Evolutionary conservation across 106 monocot genomes (phyloP).

Genomic region (Acanthochlamys bracteata): DNA sequence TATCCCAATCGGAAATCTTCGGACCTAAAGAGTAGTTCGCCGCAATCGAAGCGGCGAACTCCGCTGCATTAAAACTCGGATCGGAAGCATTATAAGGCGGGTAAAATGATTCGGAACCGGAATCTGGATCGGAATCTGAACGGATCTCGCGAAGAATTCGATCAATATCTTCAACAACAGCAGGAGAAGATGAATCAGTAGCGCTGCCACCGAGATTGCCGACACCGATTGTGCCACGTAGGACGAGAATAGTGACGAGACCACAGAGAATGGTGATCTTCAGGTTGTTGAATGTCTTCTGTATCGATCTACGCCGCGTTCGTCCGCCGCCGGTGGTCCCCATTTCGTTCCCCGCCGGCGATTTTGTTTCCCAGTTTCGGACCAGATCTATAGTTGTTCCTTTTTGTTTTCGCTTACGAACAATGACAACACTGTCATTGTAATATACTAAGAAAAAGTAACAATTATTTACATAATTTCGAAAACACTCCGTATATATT

Average conservation of each 20-base stretch:
- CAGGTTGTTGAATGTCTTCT: conserved; percentile 71
- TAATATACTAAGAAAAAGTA: too few relatives aligned
- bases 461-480: too few relatives aligned
- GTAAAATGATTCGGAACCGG: conserved; percentile 9
- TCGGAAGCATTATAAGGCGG: neutral
- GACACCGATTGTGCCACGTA: conserved; percentile 73
- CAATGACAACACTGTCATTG: too few relatives aligned
- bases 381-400: too few relatives aligned
- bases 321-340: conserved; percentile 4
- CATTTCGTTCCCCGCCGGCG: neutral
- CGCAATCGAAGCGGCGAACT: neutral
- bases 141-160: conserved; percentile 77
- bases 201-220: conserved; percentile 39
- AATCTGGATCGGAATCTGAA: conserved; percentile 59
- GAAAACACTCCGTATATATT: too few relatives aligned
- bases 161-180: conserved; percentile 70
- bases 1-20: conserved; percentile 66
- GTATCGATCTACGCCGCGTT: conserved; percentile 40
- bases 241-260: conserved; percentile 79
- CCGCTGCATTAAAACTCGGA: neutral
- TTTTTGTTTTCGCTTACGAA: too few relatives aligned
- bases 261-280: conserved; percentile 83
- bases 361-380: neutral
- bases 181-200: conserved; percentile 9
- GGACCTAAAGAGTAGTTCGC: conserved; percentile 48